These are phyloP conservation scores for Citrus unshiu DNA, from an alignment of 345 rosid species.

Conservation along the genomic window DNA sequence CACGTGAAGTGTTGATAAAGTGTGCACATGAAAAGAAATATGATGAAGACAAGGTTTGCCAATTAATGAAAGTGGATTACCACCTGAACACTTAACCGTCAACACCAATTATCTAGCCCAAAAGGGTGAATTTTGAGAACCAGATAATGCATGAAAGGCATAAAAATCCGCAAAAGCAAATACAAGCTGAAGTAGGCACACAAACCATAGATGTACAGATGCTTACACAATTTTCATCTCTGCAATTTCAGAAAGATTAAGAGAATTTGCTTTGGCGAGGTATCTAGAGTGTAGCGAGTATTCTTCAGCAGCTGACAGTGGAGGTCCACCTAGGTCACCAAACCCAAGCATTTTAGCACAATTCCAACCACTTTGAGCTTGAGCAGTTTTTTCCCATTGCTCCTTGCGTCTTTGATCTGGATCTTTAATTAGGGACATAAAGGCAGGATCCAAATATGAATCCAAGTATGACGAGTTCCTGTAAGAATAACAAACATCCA, in stretches of 20 bases:
- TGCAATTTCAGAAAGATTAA: constrained; percentile 91
- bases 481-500: constrained; percentile 24
- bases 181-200: neutral
- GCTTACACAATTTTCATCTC: constrained; percentile 98
- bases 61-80: neutral
- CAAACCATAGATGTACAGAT: constrained; percentile 2
- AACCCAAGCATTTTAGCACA: constrained; percentile 89
- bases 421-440: constrained; percentile 94
- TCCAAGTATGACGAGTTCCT: constrained; percentile 83
- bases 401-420: constrained; percentile 92
- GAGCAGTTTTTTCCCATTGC: constrained; percentile 96
- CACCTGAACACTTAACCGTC: neutral
- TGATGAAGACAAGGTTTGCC: neutral
- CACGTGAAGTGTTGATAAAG: neutral
- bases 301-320: constrained; percentile 85
- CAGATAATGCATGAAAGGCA: neutral
- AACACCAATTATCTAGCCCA: neutral
- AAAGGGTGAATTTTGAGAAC: neutral
- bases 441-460: constrained; percentile 93
- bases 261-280: constrained; percentile 91
- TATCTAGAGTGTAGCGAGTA: constrained; percentile 93
- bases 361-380: constrained; percentile 72
- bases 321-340: constrained; percentile 85
- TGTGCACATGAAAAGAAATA: constrained; percentile 1
- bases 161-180: neutral